Percentiles rank a stretch among this genome's conserved stretches.
These are phyloP conservation scores for Rhizopogon rudus DNA, from an alignment of 768 basidiomycete genomes.

Conservation along the genomic window DNA sequence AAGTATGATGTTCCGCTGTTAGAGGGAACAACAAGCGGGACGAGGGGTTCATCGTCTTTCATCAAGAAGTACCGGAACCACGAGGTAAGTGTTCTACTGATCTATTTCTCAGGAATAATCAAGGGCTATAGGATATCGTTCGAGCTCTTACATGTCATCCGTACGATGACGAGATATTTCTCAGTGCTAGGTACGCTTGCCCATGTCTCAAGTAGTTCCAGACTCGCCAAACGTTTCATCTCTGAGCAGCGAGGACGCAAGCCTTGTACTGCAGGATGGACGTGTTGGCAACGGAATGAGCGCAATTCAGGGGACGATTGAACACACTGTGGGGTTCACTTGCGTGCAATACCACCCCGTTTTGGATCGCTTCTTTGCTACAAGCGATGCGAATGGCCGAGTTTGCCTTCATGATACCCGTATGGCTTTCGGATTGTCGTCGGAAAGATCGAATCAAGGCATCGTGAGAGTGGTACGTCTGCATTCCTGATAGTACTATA, in stretches of 20 bases:
- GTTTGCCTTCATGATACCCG: conserved; percentile 67
- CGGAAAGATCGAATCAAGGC: conserved; percentile 41
- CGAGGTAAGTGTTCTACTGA: conserved; percentile 14
- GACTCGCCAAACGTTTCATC: background rate
- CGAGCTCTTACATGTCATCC: conserved; percentile 64
- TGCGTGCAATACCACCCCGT: conserved; percentile 62
- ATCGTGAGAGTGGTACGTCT: conserved; percentile 47
- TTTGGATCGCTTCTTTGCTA: conserved; percentile 65
- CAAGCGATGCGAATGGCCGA: conserved; percentile 51
- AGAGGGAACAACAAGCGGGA: conserved; percentile 7
- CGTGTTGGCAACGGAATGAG: conserved; percentile 33
- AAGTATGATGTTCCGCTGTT: conserved; percentile 49
- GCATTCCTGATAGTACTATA: background rate
- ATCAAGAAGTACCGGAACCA: conserved; percentile 24
- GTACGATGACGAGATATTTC: conserved; percentile 58
- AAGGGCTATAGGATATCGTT: conserved; percentile 49
- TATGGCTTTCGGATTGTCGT: conserved; percentile 66
- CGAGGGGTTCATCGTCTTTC: conserved; percentile 11
- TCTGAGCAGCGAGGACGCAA: conserved; percentile 61
- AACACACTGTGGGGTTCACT: conserved; percentile 52
- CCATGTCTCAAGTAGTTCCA: conserved; percentile 5
- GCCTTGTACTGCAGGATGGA: conserved; percentile 56
- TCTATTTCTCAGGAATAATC: too few relatives aligned
- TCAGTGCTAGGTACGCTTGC: conserved; percentile 58
- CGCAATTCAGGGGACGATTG: conserved; percentile 45